Evolutionary conservation across 352 stramenopile genomes (phyloP).

Genomic region (Pythium folliculosum): DNA sequence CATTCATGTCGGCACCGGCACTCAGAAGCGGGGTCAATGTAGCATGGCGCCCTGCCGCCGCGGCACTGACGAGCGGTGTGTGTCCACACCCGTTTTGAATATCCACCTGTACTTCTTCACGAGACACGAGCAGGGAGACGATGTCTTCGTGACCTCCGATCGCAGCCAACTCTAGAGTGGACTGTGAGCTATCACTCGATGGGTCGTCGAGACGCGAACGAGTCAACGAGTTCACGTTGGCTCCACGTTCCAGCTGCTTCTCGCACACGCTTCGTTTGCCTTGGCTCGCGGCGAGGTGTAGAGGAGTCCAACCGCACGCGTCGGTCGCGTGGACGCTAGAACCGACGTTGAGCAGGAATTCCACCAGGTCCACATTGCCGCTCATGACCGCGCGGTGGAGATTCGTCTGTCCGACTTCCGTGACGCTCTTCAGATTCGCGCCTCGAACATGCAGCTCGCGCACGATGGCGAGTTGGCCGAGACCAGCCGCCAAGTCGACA

Average conservation of each 20-base stretch:
- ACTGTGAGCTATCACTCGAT: too few species aligned
- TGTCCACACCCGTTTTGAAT: background rate
- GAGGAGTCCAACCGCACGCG: background rate
- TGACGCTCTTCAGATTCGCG: constrained; percentile 1
- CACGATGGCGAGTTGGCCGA: too few species aligned
- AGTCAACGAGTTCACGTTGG: too few species aligned
- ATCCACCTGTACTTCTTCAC: background rate
- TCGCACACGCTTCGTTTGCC: too few species aligned
- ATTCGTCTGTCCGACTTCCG: constrained; percentile 28
- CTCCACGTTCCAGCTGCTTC: too few species aligned
- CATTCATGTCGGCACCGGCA: constrained; percentile 6
- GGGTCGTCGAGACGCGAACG: too few species aligned
- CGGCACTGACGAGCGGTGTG: constrained; percentile 4
- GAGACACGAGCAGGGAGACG: too few species aligned
- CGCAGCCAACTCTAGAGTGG: too few species aligned
- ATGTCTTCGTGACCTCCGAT: too few species aligned
- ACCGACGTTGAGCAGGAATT: background rate
- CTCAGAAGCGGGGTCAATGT: background rate
- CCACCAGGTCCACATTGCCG: constrained; percentile 7
- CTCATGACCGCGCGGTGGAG: constrained; percentile 26
- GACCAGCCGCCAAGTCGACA: too few species aligned
- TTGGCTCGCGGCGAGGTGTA: background rate
- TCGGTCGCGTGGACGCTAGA: background rate
- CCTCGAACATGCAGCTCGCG: constrained; percentile 20
- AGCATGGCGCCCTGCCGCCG: background rate